Conservation (phyloP, 2,329 filamentous ascomycete genomes). For the Phoma sp. region DNA sequence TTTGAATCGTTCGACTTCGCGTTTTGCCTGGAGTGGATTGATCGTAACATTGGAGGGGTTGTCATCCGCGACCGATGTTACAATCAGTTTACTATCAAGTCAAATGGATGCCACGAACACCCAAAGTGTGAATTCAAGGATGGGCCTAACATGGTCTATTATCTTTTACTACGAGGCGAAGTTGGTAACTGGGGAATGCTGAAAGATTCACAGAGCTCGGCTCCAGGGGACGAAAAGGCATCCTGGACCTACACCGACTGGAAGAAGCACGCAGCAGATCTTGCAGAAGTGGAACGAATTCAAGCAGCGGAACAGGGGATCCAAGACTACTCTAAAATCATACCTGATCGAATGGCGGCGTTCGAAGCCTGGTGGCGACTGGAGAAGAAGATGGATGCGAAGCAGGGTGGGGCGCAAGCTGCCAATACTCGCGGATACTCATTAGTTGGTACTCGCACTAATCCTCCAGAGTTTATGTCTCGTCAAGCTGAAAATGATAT, state of each 20-base stretch:
- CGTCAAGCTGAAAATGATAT: background rate
- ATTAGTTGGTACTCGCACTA: background rate
- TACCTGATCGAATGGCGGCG: background rate
- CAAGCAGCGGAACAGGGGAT: background rate
- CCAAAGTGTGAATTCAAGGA: slow-evolving; percentile 6
- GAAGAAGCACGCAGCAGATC: background rate
- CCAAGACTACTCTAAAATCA: no score
- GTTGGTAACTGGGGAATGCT: slow-evolving; percentile 13
- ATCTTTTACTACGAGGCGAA: background rate
- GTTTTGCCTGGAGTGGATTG: slow-evolving; percentile 12
- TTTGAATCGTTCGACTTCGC: slow-evolving; percentile 2
- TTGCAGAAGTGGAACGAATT: background rate
- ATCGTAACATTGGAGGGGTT: background rate
- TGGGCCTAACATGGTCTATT: slow-evolving; percentile 15
- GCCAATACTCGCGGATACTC: background rate
- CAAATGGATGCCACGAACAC: slow-evolving; percentile 4
- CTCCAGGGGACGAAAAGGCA: background rate
- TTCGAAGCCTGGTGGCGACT: background rate
- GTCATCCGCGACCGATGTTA: slow-evolving; percentile 5
- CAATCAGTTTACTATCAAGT: slow-evolving; percentile 7
- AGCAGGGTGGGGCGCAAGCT: background rate
- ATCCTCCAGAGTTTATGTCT: background rate
- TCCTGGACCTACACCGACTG: background rate
- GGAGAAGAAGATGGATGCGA: background rate
- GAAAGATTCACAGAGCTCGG: background rate